Evolutionary conservation across 169 alveolate species (phyloP).

Genomic region (Theileria orientalis): DNA sequence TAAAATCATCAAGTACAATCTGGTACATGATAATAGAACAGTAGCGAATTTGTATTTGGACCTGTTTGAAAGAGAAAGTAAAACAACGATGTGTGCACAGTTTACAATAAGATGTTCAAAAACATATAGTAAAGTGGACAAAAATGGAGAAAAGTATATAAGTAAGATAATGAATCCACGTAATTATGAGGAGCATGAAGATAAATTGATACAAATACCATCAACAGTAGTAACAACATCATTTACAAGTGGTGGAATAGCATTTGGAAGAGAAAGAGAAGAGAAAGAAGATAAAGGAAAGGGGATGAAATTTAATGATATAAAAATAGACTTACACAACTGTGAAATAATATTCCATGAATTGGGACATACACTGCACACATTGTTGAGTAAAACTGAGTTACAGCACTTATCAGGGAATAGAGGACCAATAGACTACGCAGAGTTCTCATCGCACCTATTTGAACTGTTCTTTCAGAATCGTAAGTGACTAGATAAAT

Average conservation of each 20-base stretch:
- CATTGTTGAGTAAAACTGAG: conserved; percentile 70
- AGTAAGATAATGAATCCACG: neutral
- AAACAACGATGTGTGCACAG: conserved; percentile 70
- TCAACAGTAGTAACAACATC: conserved; percentile 71
- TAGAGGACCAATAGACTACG: conserved; percentile 77
- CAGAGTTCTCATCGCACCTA: conserved; percentile 78
- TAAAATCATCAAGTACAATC: conserved; percentile 30
- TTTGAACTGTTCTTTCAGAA: conserved; percentile 63
- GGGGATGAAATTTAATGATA: neutral
- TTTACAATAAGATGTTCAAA: conserved; percentile 77
- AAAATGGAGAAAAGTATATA: neutral
- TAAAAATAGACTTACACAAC: conserved; percentile 48
- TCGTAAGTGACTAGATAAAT: conserved; percentile 7
- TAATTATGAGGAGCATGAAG: neutral
- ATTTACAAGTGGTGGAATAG: conserved; percentile 30
- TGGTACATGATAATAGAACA: conserved; percentile 19
- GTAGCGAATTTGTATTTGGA: conserved; percentile 70
- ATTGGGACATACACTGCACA: conserved; percentile 77
- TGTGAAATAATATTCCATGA: conserved; percentile 73
- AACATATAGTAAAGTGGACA: neutral
- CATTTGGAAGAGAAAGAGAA: too few relatives aligned
- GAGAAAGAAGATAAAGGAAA: neutral
- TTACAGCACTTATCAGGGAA: conserved; percentile 76
- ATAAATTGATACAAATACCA: conserved; percentile 57
- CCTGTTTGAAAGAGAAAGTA: conserved; percentile 69